Evolutionary conservation across 202 grass and related monocot species (phyloP).

Genomic region (Digitaria exilis): DNA sequence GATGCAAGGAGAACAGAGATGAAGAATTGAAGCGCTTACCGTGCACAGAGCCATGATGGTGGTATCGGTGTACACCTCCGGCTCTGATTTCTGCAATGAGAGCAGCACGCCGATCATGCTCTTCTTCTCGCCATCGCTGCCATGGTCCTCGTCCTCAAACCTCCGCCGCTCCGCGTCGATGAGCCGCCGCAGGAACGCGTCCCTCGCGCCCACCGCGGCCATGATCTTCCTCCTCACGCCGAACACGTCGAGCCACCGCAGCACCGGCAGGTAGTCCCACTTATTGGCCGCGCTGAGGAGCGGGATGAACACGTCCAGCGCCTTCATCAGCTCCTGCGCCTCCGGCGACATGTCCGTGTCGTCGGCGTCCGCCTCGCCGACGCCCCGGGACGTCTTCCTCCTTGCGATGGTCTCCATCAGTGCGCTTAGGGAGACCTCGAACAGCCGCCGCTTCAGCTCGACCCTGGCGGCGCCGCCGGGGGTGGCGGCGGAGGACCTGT

Average conservation of each 20-base stretch:
- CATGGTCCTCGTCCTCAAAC: neutral
- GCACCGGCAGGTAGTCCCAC: constrained; percentile 43
- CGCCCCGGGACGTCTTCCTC: constrained; percentile 11
- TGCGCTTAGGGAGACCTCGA: constrained; percentile 29
- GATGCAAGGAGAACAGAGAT: too few relatives aligned
- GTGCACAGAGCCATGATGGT: constrained; percentile 9
- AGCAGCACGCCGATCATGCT: constrained; percentile 52
- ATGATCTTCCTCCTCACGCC: constrained; percentile 30
- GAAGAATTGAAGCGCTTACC: constrained; percentile 2
- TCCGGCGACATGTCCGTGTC: constrained; percentile 52
- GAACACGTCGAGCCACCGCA: constrained; percentile 44
- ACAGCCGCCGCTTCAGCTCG: constrained; percentile 36
- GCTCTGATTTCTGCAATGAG: constrained; percentile 50
- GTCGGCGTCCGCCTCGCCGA: neutral
- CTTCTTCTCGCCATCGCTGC: constrained; percentile 19
- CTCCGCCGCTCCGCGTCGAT: constrained; percentile 38
- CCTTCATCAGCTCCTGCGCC: constrained; percentile 22
- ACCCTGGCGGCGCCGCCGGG: neutral
- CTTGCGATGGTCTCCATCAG: constrained; percentile 41
- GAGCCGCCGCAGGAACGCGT: constrained; percentile 46
- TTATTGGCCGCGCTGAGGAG: constrained; percentile 21
- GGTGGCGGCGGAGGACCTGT: neutral
- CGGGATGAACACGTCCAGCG: neutral
- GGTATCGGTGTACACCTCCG: constrained; percentile 25
- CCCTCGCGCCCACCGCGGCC: neutral